Conservation (phyloP, 2,329 filamentous ascomycete species). For the Fusarium brachygibbosum region DNA sequence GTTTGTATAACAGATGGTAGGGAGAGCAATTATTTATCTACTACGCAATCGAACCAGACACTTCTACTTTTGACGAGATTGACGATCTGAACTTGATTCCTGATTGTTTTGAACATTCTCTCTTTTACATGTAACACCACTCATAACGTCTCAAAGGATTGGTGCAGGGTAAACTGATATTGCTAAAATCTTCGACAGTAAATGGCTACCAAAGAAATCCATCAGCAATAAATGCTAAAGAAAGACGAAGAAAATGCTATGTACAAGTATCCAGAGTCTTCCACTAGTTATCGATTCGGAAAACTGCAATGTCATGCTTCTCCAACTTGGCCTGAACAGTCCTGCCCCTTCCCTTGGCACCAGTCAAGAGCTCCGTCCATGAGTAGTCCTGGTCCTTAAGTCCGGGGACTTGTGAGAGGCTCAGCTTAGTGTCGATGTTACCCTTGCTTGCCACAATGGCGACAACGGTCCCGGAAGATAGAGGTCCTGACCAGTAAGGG, state of each 20-base stretch:
- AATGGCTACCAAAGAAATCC: not conserved
- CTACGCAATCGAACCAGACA: not conserved
- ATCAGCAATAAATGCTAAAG: not conserved
- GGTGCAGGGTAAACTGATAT: not conserved
- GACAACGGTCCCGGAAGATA: conserved; percentile 26
- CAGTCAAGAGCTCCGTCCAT: conserved; percentile 26
- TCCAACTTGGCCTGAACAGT: conserved; percentile 21
- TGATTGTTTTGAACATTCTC: too few species aligned
- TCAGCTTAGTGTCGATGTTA: conserved; percentile 15
- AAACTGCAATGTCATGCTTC: conserved; percentile 25
- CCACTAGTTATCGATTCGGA: conserved; percentile 19
- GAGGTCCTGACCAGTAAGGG: conserved; percentile 29
- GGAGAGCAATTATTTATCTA: not conserved
- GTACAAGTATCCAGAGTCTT: not conserved
- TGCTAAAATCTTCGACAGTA: not conserved
- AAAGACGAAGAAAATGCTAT: not conserved
- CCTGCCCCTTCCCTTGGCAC: conserved; percentile 25
- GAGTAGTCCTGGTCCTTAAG: conserved; percentile 24
- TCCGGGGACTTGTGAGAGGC: conserved; percentile 28
- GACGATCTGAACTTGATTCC: not conserved
- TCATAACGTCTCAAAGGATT: not conserved
- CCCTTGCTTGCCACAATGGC: conserved; percentile 27
- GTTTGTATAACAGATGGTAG: not conserved
- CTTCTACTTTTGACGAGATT: not conserved
- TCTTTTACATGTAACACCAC: not conserved